Conservation (phyloP, 306 rosid genomes). For the Echinosophora koreensis region DNA sequence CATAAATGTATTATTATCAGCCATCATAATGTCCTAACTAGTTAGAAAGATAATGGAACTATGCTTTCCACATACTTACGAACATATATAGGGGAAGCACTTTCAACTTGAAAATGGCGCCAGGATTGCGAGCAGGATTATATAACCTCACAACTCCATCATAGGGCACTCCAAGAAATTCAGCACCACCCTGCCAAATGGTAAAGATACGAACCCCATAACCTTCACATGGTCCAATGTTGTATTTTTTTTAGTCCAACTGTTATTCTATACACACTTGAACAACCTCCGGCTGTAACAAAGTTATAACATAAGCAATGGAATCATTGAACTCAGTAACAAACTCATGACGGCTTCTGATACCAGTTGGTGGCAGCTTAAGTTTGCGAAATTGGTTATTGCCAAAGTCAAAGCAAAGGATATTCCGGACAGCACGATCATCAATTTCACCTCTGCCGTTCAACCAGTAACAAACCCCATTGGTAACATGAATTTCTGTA, state of each 20-base stretch:
- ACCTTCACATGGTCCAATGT: background rate
- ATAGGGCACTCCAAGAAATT: background rate
- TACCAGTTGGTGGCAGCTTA: background rate
- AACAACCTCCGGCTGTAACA: no score
- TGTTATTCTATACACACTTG: constrained; percentile 3
- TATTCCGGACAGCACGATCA: background rate
- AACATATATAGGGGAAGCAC: no score
- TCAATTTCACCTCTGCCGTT: no score
- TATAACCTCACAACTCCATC: background rate
- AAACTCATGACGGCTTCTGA: no score
- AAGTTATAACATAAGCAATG: background rate
- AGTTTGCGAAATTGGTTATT: background rate
- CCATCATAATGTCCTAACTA: background rate
- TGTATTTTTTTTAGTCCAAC: constrained; percentile 1
- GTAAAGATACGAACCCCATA: background rate
- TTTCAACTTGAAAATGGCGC: background rate
- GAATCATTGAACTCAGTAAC: background rate
- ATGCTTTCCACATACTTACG: background rate
- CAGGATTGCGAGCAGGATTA: background rate
- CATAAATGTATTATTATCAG: background rate
- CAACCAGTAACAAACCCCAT: constrained; percentile 31
- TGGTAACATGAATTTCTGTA: background rate
- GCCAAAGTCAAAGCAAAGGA: constrained; percentile 18
- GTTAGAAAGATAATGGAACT: background rate
- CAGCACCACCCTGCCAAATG: background rate